Conservation (phyloP, 1,284 basidiomycete species). For the Sphaerobolus stellatus region DNA sequence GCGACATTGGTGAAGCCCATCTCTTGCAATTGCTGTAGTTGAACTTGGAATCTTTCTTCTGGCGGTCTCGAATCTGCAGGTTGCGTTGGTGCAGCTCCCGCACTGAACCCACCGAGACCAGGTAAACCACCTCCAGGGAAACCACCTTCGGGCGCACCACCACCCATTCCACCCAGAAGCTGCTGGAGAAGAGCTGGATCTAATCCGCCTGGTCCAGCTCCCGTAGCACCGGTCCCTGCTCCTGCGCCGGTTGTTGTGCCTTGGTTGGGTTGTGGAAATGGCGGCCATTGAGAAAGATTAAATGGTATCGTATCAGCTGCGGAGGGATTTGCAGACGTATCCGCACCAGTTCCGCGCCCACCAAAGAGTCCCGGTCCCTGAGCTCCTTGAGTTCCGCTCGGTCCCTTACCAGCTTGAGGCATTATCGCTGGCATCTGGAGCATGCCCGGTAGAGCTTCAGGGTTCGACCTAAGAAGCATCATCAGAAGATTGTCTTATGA, state of each 20-base stretch:
- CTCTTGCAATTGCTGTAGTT: slow-evolving; percentile 85
- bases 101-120: slow-evolving; percentile 15
- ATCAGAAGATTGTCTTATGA: neutral
- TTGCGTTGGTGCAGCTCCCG: too few relatives aligned
- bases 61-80: slow-evolving; percentile 72
- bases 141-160: slow-evolving; percentile 20
- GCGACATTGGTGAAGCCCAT: slow-evolving; percentile 84
- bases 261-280: slow-evolving; percentile 21
- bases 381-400: slow-evolving; percentile 28
- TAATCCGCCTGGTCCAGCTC: slow-evolving; percentile 28
- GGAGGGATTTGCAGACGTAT: slow-evolving; percentile 52
- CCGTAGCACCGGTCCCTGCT: slow-evolving; percentile 18
- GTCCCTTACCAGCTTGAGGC: slow-evolving; percentile 35
- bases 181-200: slow-evolving; percentile 53
- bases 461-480: slow-evolving; percentile 62
- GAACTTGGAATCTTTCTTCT: slow-evolving; percentile 87
- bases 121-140: slow-evolving; percentile 18
- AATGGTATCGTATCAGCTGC: slow-evolving; percentile 31
- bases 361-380: slow-evolving; percentile 24
- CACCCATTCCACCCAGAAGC: slow-evolving; percentile 38
- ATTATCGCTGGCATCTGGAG: slow-evolving; percentile 74
- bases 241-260: slow-evolving; percentile 7
- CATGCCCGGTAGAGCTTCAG: slow-evolving; percentile 76
- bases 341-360: slow-evolving; percentile 24
- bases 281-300: slow-evolving; percentile 12